These are phyloP conservation scores for Cutaneotrichosporon cyanovorans DNA, from an alignment of 1,284 basidiomycete genomes.

Conservation along the genomic window DNA sequence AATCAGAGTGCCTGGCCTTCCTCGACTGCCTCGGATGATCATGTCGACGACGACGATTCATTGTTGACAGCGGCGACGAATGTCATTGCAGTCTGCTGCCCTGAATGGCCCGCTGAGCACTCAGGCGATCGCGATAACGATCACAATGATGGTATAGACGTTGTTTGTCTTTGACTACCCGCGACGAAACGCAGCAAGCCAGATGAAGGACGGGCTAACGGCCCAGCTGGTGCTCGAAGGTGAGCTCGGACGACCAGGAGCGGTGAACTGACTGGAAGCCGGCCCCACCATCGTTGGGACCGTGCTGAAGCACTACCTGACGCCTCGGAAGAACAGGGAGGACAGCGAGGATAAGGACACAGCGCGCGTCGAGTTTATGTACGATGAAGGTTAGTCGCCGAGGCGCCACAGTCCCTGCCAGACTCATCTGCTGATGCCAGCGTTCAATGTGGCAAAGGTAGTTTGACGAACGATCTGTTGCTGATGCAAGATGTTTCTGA, in stretches of 20 bases:
- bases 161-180: too few relatives aligned
- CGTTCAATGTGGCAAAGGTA: constrained; percentile 51
- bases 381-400: constrained; percentile 55
- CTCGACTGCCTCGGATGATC: too few relatives aligned
- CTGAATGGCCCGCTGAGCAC: too few relatives aligned
- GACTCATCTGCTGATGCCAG: constrained; percentile 1
- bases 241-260: not conserved
- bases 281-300: constrained; percentile 71
- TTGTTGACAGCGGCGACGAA: too few relatives aligned
- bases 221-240: not conserved
- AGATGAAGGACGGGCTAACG: constrained; percentile 5
- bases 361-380: constrained; percentile 67
- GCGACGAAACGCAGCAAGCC: too few relatives aligned
- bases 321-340: constrained; percentile 48
- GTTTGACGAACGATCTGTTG: constrained; percentile 18
- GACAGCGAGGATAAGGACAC: constrained; percentile 47
- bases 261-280: constrained; percentile 15
- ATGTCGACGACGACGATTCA: too few relatives aligned
- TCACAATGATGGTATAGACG: too few relatives aligned
- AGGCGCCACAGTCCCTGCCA: too few relatives aligned
- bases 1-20: too few relatives aligned
- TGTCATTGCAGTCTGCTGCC: too few relatives aligned
- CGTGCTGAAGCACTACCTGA: constrained; percentile 72
- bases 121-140: too few relatives aligned
- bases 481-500: constrained; percentile 53